Conservation (phyloP, 345 rosid genomes). For the Acer saccharum region DNA sequence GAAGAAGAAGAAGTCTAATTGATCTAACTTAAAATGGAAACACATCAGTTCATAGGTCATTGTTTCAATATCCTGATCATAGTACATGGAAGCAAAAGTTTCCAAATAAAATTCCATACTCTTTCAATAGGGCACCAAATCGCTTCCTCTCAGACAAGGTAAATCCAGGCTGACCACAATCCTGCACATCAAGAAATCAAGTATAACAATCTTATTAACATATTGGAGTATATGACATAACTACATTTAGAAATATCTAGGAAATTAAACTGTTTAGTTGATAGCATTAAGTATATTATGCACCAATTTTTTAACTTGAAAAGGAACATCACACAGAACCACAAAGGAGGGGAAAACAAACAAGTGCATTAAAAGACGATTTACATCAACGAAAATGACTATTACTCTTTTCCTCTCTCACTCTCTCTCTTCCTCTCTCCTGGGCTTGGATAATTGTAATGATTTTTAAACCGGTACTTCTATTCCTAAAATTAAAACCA, state of each 20-base stretch:
- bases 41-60: constrained; percentile 1
- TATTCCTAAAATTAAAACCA: neutral
- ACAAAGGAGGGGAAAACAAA: neutral
- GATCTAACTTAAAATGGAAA: neutral
- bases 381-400: neutral
- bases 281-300: neutral
- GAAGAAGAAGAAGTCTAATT: neutral
- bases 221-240: neutral
- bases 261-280: neutral
- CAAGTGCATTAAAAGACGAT: neutral
- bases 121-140: constrained; percentile 71
- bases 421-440: neutral
- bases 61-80: constrained; percentile 6
- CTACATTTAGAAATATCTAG: neutral
- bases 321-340: neutral
- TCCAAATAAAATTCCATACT: constrained; percentile 43
- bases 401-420: neutral
- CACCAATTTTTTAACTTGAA: neutral
- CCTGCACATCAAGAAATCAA: constrained; percentile 47
- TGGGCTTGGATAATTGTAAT: neutral
- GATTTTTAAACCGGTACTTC: neutral
- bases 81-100: neutral
- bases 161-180: constrained; percentile 95
- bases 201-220: constrained; percentile 11
- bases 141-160: constrained; percentile 91